Base-by-base conservation (phyloP, 2,329 filamentous ascomycete species). In the Nannizzia gypsea region DNA sequence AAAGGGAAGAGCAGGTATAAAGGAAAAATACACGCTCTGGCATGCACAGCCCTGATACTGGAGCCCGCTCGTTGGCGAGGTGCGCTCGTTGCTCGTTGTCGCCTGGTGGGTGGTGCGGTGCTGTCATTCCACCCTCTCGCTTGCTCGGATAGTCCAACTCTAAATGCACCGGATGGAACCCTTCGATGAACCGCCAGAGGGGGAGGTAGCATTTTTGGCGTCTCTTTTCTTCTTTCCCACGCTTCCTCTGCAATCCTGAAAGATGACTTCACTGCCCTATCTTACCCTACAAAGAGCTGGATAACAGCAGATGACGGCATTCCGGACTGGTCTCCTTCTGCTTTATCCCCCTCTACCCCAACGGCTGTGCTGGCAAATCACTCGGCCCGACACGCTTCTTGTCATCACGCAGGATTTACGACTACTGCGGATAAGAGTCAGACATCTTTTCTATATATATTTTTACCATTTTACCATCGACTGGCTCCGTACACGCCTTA, bases 391-490 rank as follows among this genome's bases (percentile, higher is more conserved):
- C 9, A 36, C 31, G 9, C 31, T 24, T 52, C 6, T 22, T 26
- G 22, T 52, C 48, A 24, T 52, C 48, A 52, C 4, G 13, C 17
- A 26, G 22, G 48, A 28, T 52, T 28, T 26, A n/a, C 22, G 48
- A 52, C 13, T 52, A 24, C 22, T 22, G 48, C 48, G 48, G 22
- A 22, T 20, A 11, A 52, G 17, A 6, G 48, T 52, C 48, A 52
- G 48, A 52, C 48, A 52, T 28, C 24, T 31, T 52, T 52, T 52
- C 48, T 52, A 52, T 52, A 52, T 52, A 52, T 52, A 52, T 13
- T 28, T 52, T 26, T 28, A n/a, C n/a, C n/a, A n/a, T 26, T 11
- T 5, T 1, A 6, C 20, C 8, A 24, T 22, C 6, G 22, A 28
- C 48, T 26, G 11, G 24, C 22, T 36, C 31, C 9, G 31, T 36